Evolutionary conservation across 2,329 filamentous ascomycete genomes (phyloP).

Genomic region (Exophiala mesophila): DNA sequence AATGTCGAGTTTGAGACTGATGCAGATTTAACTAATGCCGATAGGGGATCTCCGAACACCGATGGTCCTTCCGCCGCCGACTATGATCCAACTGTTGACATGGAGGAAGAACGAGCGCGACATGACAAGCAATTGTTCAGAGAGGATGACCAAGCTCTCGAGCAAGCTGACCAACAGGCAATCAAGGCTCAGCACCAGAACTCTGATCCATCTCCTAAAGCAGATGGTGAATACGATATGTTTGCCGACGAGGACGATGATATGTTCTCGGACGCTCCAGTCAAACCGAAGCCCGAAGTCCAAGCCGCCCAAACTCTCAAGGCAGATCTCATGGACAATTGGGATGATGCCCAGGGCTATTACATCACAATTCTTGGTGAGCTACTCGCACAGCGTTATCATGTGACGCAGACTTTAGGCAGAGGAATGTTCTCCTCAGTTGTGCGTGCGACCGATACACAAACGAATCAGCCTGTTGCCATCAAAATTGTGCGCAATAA

Average conservation of each 20-base stretch:
- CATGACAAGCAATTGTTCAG: conserved; percentile 61
- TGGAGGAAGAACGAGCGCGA: conserved; percentile 73
- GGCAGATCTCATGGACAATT: conserved; percentile 80
- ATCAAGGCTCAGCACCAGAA: conserved; percentile 38
- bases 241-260: conserved; percentile 66
- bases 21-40: conserved; percentile 60
- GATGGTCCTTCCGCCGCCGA: conserved; percentile 87
- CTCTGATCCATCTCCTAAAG: conserved; percentile 36
- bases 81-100: conserved; percentile 84
- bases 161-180: conserved; percentile 56
- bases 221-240: conserved; percentile 57
- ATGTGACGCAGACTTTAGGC: conserved; percentile 79
- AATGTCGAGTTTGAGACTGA: conserved; percentile 63
- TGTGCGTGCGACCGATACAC: conserved; percentile 77
- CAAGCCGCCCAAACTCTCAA: conserved; percentile 55
- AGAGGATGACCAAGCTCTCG: conserved; percentile 49
- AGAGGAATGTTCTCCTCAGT: conserved; percentile 97
- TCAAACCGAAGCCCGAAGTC: conserved; percentile 45
- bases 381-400: conserved; percentile 81
- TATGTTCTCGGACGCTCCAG: conserved; percentile 74
- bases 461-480: conserved; percentile 71
- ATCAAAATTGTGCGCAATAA: conserved; percentile 99
- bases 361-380: conserved; percentile 94
- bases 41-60: conserved; percentile 34
- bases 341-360: conserved; percentile 91